A percentile compares a stretch with the other conserved stretches of the same genome.
Conservation (phyloP, 2,329 filamentous ascomycete genomes). For the Domatiomyces globalis region DNA sequence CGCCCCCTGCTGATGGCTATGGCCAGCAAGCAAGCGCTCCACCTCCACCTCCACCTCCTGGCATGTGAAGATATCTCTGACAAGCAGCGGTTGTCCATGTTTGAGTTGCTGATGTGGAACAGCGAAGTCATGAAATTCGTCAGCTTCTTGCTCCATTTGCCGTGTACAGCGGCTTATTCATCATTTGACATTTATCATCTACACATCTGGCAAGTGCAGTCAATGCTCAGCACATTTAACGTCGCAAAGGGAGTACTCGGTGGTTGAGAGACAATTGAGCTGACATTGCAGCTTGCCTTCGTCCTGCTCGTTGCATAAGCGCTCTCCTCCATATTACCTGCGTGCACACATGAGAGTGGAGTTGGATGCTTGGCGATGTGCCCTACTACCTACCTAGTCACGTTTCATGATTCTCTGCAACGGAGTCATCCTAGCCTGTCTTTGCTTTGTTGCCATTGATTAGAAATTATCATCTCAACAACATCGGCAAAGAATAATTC, state of each 20-base stretch:
- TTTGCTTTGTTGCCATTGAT: too few relatives aligned
- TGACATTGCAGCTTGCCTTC: background rate
- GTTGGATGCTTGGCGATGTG: too few relatives aligned
- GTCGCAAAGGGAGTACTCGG: background rate
- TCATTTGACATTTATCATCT: background rate
- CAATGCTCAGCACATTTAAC: background rate
- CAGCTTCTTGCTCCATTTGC: background rate
- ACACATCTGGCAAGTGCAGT: background rate
- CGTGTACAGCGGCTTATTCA: background rate
- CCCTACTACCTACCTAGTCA: too few relatives aligned
- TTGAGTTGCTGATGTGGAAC: background rate
- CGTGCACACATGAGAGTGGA: too few relatives aligned
- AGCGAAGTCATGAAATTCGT: background rate
- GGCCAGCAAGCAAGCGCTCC: slow-evolving; percentile 24
- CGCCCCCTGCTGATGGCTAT: slow-evolving; percentile 40
- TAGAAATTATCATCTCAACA: too few relatives aligned
- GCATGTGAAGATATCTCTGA: slow-evolving; percentile 23
- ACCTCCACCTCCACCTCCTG: slow-evolving; percentile 49
- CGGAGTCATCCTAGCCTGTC: too few relatives aligned
- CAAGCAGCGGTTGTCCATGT: background rate
- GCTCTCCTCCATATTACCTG: background rate
- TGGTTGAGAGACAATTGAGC: background rate
- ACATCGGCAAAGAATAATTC: too few relatives aligned
- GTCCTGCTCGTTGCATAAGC: background rate
- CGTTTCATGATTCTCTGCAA: too few relatives aligned